Conservation (phyloP, 441 rosid genomes). For the Oxalis stricta region DNA sequence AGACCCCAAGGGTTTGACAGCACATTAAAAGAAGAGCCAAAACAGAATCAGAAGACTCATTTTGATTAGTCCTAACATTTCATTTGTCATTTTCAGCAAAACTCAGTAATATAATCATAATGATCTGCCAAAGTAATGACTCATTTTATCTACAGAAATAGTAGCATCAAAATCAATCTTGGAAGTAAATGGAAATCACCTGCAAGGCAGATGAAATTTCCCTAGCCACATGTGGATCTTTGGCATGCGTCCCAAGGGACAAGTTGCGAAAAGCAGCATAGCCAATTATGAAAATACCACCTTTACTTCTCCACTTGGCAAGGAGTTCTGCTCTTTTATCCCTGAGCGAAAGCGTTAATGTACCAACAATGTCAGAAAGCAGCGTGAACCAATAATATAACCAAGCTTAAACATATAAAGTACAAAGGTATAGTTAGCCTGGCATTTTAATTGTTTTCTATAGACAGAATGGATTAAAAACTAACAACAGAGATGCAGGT, state of each 20-base stretch:
- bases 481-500: too few relatives aligned
- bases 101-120: too few relatives aligned
- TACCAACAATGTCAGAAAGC: constrained; percentile 9
- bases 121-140: neutral
- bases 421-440: too few relatives aligned
- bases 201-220: constrained; percentile 73
- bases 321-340: constrained; percentile 77
- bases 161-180: neutral
- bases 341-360: constrained; percentile 24
- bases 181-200: constrained; percentile 28
- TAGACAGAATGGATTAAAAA: too few relatives aligned
- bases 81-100: too few relatives aligned
- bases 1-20: neutral
- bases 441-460: too few relatives aligned
- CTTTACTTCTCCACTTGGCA: constrained; percentile 85
- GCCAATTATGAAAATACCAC: constrained; percentile 90
- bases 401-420: too few relatives aligned
- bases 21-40: too few relatives aligned
- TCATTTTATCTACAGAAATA: neutral
- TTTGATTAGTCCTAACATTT: too few relatives aligned
- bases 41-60: too few relatives aligned
- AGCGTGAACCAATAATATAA: too few relatives aligned
- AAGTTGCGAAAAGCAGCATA: constrained; percentile 86
- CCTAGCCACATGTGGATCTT: constrained; percentile 59
- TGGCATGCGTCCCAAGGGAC: constrained; percentile 78